phyloP scores from a whole-genome alignment of 192 early-diverging fungal genomes.

The Mortierella antarctica region DNA sequence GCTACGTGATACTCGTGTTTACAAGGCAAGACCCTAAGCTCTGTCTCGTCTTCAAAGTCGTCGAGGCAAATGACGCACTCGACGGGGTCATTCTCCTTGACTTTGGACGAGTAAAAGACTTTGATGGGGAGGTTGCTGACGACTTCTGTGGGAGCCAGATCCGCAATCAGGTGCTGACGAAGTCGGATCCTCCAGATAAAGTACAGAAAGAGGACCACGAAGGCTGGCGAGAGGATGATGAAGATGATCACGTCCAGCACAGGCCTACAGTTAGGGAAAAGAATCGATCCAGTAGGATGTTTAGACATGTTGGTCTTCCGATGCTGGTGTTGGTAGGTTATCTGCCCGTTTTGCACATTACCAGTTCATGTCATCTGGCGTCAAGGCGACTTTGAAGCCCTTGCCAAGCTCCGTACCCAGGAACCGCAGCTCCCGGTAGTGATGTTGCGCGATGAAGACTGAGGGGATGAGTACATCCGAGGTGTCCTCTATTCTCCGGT shows the following conservation, averaged over 20 bases:
- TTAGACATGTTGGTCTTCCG: neutral
- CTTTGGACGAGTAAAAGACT: constrained; percentile 70
- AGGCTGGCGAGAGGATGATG: constrained; percentile 81
- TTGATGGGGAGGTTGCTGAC: constrained; percentile 80
- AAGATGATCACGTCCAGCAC: constrained; percentile 83
- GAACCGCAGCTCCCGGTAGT: constrained; percentile 69
- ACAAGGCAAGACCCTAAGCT: constrained; percentile 85
- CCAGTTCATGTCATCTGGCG: constrained; percentile 39
- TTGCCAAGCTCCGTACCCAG: constrained; percentile 50
- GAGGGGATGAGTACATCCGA: constrained; percentile 88
- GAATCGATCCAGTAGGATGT: neutral
- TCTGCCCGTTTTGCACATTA: constrained; percentile 1
- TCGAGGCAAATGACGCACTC: constrained; percentile 96
- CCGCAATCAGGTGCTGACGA: constrained; percentile 76
- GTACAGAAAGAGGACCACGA: constrained; percentile 83
- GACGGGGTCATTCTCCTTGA: constrained; percentile 75
- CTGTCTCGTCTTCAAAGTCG: constrained; percentile 84
- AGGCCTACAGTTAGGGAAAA: constrained; percentile 57
- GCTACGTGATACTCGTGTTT: constrained; percentile 89
- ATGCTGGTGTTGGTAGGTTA: neutral
- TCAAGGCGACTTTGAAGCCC: constrained; percentile 21
- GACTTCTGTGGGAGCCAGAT: constrained; percentile 80
- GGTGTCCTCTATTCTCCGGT: constrained; percentile 70
- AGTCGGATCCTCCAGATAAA: constrained; percentile 76
- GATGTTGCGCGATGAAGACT: constrained; percentile 81